Conservation (phyloP, 164 flowering plant genomes). For the Hamamelis virginiana region DNA sequence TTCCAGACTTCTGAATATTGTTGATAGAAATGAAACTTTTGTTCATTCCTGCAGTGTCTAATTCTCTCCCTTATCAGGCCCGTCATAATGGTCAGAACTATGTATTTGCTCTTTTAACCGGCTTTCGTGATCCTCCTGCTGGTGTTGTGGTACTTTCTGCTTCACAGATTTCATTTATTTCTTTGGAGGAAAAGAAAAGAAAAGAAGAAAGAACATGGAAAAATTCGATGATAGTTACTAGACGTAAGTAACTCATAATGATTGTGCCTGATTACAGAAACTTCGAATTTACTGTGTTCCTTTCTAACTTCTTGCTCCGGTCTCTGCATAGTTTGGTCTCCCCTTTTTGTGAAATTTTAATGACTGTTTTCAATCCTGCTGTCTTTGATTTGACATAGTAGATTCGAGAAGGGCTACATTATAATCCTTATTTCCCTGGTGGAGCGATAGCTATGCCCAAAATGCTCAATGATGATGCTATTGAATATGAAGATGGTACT, state of each 20-base stretch:
- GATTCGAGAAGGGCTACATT: conserved; percentile 82
- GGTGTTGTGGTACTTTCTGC: conserved; percentile 64
- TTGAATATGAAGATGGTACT: conserved; percentile 86
- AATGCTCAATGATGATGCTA: conserved; percentile 88
- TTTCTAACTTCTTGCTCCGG: too few species aligned
- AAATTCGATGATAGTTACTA: too few species aligned
- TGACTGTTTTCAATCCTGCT: not conserved
- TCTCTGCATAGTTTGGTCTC: too few species aligned
- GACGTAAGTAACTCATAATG: too few species aligned
- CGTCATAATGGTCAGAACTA: conserved; percentile 90
- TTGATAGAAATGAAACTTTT: not conserved
- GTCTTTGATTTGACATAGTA: conserved; percentile 13
- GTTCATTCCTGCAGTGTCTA: too few species aligned
- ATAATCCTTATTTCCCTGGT: conserved; percentile 92
- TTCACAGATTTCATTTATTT: not conserved
- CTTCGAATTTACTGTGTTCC: too few species aligned
- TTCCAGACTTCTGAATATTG: not conserved
- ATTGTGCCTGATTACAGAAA: too few species aligned
- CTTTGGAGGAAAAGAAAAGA: not conserved
- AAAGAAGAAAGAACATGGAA: not conserved
- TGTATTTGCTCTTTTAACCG: conserved; percentile 79
- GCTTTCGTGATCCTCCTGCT: conserved; percentile 88
- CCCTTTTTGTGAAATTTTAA: not conserved
- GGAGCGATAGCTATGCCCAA: conserved; percentile 97
- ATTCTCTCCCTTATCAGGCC: conserved; percentile 45